Percentiles rank a stretch among this genome's conserved stretches.
These are phyloP conservation scores for Aspergillus sclerotialis DNA, from an alignment of 2,329 filamentous ascomycete species.

Conservation along the genomic window DNA sequence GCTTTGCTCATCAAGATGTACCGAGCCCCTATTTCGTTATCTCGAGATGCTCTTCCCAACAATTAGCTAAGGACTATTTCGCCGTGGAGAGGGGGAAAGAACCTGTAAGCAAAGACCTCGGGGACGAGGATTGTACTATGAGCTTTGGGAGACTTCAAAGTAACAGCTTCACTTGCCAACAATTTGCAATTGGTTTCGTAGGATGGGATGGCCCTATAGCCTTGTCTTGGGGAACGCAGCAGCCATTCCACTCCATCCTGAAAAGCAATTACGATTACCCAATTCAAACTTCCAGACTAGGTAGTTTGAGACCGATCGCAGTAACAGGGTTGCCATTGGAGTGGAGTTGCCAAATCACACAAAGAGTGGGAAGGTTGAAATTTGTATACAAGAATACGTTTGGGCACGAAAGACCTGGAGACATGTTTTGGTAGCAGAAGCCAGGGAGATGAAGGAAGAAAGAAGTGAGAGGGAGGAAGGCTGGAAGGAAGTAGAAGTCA, in stretches of 20 bases:
- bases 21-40: slow-evolving; percentile 21
- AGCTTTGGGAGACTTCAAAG: background rate
- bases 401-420: background rate
- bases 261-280: background rate
- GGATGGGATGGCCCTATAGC: background rate
- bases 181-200: background rate
- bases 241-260: background rate
- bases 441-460: too few relatives aligned
- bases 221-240: background rate
- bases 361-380: background rate
- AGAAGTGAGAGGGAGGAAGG: too few relatives aligned
- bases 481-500: too few relatives aligned
- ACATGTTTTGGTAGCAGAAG: background rate
- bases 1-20: slow-evolving; percentile 30
- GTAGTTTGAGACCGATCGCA: background rate
- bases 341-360: background rate
- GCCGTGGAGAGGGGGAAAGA: background rate
- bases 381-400: background rate
- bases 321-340: background rate
- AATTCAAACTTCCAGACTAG: background rate
- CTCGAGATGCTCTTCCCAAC: too few relatives aligned
- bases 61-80: background rate
- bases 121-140: background rate
- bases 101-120: background rate
- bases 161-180: background rate